Conservation (phyloP, 2,329 filamentous ascomycete species). For the Calonectria hongkongensis region DNA sequence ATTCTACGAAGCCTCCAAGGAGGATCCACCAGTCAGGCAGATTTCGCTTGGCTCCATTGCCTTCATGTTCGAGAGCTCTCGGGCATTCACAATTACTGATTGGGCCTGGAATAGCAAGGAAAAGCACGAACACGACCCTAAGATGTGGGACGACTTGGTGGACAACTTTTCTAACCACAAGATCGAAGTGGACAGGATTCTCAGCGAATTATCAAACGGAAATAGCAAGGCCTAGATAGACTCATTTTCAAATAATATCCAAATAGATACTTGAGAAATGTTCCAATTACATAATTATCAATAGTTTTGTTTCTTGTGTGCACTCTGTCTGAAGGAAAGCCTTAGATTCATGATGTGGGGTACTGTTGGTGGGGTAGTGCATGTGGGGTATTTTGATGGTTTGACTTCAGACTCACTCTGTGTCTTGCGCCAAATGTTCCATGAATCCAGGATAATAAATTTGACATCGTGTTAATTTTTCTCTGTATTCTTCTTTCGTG, state of each 20-base stretch:
- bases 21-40: constrained; percentile 42
- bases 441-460: background rate
- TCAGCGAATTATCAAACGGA: background rate
- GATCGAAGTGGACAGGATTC: constrained; percentile 44
- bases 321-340: too few species aligned
- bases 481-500: too few species aligned
- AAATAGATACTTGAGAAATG: background rate
- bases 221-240: background rate
- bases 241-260: too few species aligned
- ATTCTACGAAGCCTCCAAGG: constrained; percentile 49
- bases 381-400: background rate
- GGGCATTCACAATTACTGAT: constrained; percentile 50
- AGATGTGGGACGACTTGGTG: constrained; percentile 52
- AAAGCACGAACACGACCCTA: constrained; percentile 53
- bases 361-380: background rate
- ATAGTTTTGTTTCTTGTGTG: too few species aligned
- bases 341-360: background rate
- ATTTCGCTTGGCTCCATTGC: constrained; percentile 50
- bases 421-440: background rate
- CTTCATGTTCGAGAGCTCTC: constrained; percentile 53
- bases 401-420: background rate
- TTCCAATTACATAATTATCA: background rate
- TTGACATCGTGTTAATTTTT: too few species aligned
- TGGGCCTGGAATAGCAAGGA: constrained; percentile 53
- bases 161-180: constrained; percentile 51